A percentile compares a stretch with the other conserved stretches of the same genome.
phyloP scores from a whole-genome alignment of 164 flowering plant genomes.

The Buxus sempervirens region DNA sequence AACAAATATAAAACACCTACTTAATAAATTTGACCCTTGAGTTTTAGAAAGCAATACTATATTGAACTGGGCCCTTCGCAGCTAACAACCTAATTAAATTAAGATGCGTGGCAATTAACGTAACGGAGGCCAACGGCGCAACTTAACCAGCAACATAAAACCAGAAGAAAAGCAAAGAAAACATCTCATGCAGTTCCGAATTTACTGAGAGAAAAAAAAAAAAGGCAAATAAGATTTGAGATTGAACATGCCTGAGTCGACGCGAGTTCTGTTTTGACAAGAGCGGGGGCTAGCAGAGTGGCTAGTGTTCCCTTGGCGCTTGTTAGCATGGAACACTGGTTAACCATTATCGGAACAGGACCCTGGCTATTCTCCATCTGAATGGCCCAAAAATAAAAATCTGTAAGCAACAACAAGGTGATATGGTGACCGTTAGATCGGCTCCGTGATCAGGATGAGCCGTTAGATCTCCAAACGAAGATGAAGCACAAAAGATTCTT shows the following conservation, averaged over 20 bases:
- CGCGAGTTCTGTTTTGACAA: slow-evolving; percentile 22
- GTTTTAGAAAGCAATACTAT: too few relatives aligned
- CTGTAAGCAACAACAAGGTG: slow-evolving; percentile 9
- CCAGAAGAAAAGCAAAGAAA: too few relatives aligned
- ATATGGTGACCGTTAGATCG: slow-evolving; percentile 28
- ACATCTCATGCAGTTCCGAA: too few relatives aligned
- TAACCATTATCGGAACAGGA: slow-evolving; percentile 14
- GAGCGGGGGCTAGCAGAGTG: slow-evolving; percentile 21
- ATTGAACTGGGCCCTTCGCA: too few relatives aligned
- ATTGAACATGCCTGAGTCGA: slow-evolving; percentile 20
- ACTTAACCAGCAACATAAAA: too few relatives aligned
- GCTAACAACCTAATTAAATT: too few relatives aligned
- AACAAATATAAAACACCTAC: too few relatives aligned
- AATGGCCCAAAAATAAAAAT: slow-evolving; percentile 9
- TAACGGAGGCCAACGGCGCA: too few relatives aligned
- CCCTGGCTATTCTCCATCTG: slow-evolving; percentile 30
- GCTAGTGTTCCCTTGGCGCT: slow-evolving; percentile 32
- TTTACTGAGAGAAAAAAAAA: neutral
- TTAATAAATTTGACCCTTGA: too few relatives aligned
- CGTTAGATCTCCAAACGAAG: slow-evolving; percentile 17
- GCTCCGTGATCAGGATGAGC: slow-evolving; percentile 3
- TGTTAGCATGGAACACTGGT: slow-evolving; percentile 13
- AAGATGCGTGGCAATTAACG: too few relatives aligned
- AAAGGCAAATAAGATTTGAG: neutral
- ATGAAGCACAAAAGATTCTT: neutral